phyloP scores from a whole-genome alignment of 345 rosid species.

The Rhizophora apiculata region DNA sequence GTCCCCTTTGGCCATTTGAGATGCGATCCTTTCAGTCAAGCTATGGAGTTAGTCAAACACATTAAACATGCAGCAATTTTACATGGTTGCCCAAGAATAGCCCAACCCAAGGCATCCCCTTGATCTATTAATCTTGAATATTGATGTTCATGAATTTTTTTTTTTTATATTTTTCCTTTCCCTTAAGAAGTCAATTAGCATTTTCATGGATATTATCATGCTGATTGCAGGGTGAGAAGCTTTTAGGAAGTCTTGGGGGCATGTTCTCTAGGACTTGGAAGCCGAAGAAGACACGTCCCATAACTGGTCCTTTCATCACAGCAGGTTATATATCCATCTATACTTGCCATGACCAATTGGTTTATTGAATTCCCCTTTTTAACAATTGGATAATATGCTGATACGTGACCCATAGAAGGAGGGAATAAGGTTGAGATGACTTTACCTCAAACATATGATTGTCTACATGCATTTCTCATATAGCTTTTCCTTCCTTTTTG shows the following conservation, averaged over 20 bases:
- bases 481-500: neutral
- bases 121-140: no score
- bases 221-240: constrained; percentile 86
- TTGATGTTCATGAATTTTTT: no score
- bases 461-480: neutral
- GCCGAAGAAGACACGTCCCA: constrained; percentile 73
- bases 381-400: neutral
- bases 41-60: no score
- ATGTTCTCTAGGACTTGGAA: constrained; percentile 90
- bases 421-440: neutral
- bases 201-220: constrained; percentile 15
- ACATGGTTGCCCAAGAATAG: no score
- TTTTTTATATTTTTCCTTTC: no score
- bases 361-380: neutral
- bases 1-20: no score
- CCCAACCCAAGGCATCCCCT: no score
- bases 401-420: neutral
- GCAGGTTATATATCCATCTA: constrained; percentile 46
- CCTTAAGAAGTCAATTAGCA: neutral
- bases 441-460: neutral
- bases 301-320: constrained; percentile 62
- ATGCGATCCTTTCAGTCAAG: no score
- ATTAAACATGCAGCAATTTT: no score
- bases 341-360: neutral
- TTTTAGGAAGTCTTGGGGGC: constrained; percentile 92